Evolutionary conservation across 352 stramenopile genomes (phyloP).

Genomic region (Globisporangium spiculum): DNA sequence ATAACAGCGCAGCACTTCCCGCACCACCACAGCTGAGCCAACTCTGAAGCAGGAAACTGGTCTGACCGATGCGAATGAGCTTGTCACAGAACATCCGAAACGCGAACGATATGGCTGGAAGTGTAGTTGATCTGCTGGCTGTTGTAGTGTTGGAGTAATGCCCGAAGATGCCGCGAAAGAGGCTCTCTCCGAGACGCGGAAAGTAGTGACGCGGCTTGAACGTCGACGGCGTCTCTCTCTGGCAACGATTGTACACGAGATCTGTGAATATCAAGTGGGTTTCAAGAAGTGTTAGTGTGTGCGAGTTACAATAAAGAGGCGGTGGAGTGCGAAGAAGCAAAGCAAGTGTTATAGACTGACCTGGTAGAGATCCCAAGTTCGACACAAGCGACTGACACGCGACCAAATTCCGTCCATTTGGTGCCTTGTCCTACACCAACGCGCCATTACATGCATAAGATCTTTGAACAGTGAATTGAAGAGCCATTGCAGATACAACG

Average conservation of each 20-base stretch:
- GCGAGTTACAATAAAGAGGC: background rate
- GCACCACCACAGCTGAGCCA: conserved; percentile 29
- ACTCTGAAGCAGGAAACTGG: conserved; percentile 35
- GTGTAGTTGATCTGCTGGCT: background rate
- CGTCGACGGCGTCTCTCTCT: conserved; percentile 36
- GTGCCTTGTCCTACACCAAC: conserved; percentile 2
- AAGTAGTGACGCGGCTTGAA: conserved; percentile 56
- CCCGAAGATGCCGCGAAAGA: conserved; percentile 34
- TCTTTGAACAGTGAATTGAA: background rate
- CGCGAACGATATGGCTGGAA: conserved; percentile 16
- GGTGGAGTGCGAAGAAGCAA: background rate
- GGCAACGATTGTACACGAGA: conserved; percentile 59
- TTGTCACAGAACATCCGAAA: conserved; percentile 70
- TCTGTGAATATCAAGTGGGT: conserved; percentile 24
- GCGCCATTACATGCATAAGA: background rate
- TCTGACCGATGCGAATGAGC: conserved; percentile 53
- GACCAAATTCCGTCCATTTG: conserved; percentile 10
- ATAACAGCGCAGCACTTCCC: conserved; percentile 23
- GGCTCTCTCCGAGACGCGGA: conserved; percentile 29
- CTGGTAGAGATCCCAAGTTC: conserved; percentile 45
- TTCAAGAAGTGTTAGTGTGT: too few species aligned
- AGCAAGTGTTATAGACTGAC: conserved; percentile 19
- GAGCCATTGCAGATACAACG: background rate
- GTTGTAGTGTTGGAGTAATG: background rate
- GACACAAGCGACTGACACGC: conserved; percentile 36